Percentiles rank a stretch among this genome's conserved stretches.
Evolutionary conservation across 2,329 filamentous ascomycete species (phyloP).

Genomic region (Gaeumannomyces tritici): DNA sequence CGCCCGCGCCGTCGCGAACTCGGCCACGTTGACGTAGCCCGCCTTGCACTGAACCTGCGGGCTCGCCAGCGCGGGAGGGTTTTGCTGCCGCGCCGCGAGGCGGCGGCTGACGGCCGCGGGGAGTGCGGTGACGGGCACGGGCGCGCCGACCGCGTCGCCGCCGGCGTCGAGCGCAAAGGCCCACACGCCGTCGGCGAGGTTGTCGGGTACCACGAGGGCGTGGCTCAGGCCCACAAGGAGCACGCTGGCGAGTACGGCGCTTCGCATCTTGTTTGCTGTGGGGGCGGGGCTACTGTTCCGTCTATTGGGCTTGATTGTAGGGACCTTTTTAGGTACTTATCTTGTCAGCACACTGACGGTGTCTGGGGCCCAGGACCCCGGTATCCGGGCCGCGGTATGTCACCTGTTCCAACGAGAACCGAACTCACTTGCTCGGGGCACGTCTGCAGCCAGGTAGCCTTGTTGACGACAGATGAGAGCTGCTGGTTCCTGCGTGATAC

Average conservation of each 20-base stretch:
- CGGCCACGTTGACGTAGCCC: not conserved
- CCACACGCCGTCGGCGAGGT: not conserved
- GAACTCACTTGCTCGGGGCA: no score
- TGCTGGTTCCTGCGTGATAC: no score
- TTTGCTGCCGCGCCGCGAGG: not conserved
- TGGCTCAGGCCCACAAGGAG: not conserved
- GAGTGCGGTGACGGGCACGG: not conserved
- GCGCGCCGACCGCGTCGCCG: not conserved
- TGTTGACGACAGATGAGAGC: no score
- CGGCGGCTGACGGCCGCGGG: not conserved
- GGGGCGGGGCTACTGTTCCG: no score
- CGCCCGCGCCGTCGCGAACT: not conserved
- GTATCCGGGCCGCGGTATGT: no score
- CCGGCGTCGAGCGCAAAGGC: not conserved
- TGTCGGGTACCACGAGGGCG: not conserved
- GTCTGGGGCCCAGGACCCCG: no score
- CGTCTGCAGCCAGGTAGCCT: no score
- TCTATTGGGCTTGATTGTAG: no score
- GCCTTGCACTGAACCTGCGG: not conserved
- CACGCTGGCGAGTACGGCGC: not conserved
- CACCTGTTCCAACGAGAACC: no score
- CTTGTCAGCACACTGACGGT: no score
- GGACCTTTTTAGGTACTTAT: no score
- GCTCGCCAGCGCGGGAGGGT: not conserved
- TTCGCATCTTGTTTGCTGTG: not conserved